phyloP scores from a whole-genome alignment of 108 stramenopile genomes.

The Schizochytrium sp. region DNA sequence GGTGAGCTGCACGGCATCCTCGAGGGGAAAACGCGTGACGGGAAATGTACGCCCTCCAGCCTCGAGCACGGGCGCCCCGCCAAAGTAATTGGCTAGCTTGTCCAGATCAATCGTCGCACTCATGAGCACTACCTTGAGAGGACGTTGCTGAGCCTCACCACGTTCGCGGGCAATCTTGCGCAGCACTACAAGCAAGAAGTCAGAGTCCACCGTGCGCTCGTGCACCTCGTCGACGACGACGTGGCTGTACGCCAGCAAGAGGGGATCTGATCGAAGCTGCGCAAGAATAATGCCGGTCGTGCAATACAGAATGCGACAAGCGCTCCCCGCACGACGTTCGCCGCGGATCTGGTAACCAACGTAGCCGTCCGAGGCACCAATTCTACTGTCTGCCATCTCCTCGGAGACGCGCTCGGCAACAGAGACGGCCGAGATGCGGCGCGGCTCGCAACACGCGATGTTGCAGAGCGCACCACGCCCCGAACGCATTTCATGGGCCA shows the following conservation, averaged over 20 bases:
- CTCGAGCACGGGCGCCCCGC: conserved; percentile 55
- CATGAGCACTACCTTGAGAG: conserved; percentile 65
- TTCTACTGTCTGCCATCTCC: conserved; percentile 51
- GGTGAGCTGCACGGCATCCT: conserved; percentile 73
- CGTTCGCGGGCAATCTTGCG: not conserved
- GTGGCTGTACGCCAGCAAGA: conserved; percentile 34
- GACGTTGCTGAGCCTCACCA: conserved; percentile 42
- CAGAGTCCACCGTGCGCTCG: conserved; percentile 16
- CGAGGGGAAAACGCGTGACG: conserved; percentile 60
- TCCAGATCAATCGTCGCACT: conserved; percentile 59
- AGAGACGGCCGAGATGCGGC: conserved; percentile 68
- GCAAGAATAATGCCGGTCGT: conserved; percentile 94
- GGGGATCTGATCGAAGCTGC: conserved; percentile 70
- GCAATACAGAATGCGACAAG: conserved; percentile 78
- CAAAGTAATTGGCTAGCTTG: conserved; percentile 56
- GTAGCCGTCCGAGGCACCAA: conserved; percentile 49
- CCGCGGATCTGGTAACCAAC: conserved; percentile 88
- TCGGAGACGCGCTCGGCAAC: conserved; percentile 67
- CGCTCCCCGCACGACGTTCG: conserved; percentile 53
- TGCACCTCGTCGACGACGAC: conserved; percentile 24
- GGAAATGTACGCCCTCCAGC: conserved; percentile 76
- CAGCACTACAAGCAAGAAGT: conserved; percentile 15
- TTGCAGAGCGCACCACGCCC: conserved; percentile 40
- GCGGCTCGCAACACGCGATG: conserved; percentile 73
- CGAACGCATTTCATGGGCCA: conserved; percentile 45